A percentile compares a stretch with the other conserved stretches of the same genome.
These are phyloP conservation scores for Penicillium sumatraense DNA, from an alignment of 2,329 filamentous ascomycete genomes.

Conservation along the genomic window DNA sequence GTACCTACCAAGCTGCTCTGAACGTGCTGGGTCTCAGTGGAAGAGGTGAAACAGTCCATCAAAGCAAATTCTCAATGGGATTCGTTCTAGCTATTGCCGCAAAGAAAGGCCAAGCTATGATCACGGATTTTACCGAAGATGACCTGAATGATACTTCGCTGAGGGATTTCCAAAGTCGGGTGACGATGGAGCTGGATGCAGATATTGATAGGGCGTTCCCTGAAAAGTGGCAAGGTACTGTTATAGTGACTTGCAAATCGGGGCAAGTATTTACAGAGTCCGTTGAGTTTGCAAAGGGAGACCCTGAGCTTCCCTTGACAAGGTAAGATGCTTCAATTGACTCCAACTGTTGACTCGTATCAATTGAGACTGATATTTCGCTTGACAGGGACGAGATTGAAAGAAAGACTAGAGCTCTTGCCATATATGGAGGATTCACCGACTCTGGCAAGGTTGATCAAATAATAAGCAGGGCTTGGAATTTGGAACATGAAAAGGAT, in stretches of 20 bases:
- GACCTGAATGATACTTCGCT: slow-evolving; percentile 28
- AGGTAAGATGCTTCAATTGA: slow-evolving; percentile 20
- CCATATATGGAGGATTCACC: slow-evolving; percentile 27
- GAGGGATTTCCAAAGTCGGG: slow-evolving; percentile 31
- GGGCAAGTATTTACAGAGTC: slow-evolving; percentile 27
- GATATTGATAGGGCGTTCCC: slow-evolving; percentile 35
- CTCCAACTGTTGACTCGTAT: not conserved
- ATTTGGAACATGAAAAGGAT: slow-evolving; percentile 23
- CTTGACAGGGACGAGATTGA: slow-evolving; percentile 24
- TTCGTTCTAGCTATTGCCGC: slow-evolving; percentile 39
- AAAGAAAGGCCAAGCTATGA: slow-evolving; percentile 37
- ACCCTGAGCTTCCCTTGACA: slow-evolving; percentile 33
- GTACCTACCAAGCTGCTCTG: slow-evolving; percentile 36
- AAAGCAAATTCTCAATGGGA: slow-evolving; percentile 42
- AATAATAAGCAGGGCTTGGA: slow-evolving; percentile 27
- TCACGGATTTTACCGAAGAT: slow-evolving; percentile 36
- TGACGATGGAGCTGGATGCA: slow-evolving; percentile 31
- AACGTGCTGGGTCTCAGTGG: slow-evolving; percentile 36
- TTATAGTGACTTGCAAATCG: slow-evolving; percentile 30
- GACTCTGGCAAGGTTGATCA: slow-evolving; percentile 20
- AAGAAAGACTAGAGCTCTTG: slow-evolving; percentile 24
- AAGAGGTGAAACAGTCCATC: slow-evolving; percentile 36
- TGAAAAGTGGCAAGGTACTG: slow-evolving; percentile 33
- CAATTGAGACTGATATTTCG: not conserved
- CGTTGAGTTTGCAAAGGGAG: slow-evolving; percentile 34